Evolutionary conservation across 2,329 filamentous ascomycete genomes (phyloP), one percentile per base, ranked within the genome.

Genomic region (Fusarium succisae): DNA sequence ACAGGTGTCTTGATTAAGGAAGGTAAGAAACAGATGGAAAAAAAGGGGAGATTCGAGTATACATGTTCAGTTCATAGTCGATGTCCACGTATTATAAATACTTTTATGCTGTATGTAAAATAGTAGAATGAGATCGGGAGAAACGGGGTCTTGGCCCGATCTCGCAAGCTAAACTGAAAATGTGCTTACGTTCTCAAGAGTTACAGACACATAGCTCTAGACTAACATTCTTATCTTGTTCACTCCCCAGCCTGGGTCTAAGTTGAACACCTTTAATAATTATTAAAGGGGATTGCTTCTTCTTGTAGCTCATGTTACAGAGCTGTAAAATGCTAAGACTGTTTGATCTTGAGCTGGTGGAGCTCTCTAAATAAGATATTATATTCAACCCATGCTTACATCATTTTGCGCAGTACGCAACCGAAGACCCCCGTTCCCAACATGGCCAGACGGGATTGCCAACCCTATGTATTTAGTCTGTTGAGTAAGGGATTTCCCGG

Each of bases 11-110:
- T 39, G 1, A 8, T 39, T 0, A 0, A 14, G 38, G 3, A 39
- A 39, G 12, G 1, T 13, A 39, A 39, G 0, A 13, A 39, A 39
- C 0, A 1, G 0, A 0, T 39, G 1, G 0, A 20, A 20, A 1
- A 39, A 39, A 18, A 12, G 2, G 13, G 11, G 11, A 22, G 1
- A 0, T 22, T 8, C 11, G 1, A 1, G 12, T 13, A 13, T 39
- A 7, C 3, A 2, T 39, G 3, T 39, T 13, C 20, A 13, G 0
- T 22, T 39, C 0, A 13, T 3, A 13, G 6, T 12, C 20, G 8
- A 39, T 13, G 13, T 13, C 20, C 8, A 3, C 12, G 3, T 1
- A 5, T 8, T 22, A 22, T 22, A 39, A 6, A 39, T 22, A 39
- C 38, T 22, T 8, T 8, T 6, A 8, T 5, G 1, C 8, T 0